Evolutionary conservation across 2,329 filamentous ascomycete genomes (phyloP).

Genomic region (Xylariomycetidae sp.): DNA sequence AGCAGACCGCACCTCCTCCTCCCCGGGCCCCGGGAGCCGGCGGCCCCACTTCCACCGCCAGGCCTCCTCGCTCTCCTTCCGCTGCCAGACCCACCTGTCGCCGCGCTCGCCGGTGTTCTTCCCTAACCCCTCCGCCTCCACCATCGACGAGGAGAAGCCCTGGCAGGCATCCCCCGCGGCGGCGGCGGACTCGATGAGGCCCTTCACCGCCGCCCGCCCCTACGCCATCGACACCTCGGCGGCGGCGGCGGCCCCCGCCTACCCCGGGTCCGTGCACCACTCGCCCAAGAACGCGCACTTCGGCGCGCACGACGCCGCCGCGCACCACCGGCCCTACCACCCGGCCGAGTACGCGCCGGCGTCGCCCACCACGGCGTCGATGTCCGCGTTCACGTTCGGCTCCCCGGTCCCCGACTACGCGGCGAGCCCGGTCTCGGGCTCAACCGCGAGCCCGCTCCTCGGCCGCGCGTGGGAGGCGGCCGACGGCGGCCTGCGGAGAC

Average conservation of each 20-base stretch:
- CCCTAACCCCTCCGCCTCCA: conserved; percentile 10
- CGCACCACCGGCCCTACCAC: conserved; percentile 25
- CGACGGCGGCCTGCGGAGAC: conserved; percentile 5
- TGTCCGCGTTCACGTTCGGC: conserved; percentile 8
- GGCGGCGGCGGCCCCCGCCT: neutral
- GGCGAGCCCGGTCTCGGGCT: conserved; percentile 21
- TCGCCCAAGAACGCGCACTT: too few relatives aligned
- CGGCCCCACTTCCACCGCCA: conserved; percentile 26
- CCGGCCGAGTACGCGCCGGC: conserved; percentile 23
- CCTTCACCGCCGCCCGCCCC: neutral
- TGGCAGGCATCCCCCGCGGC: conserved; percentile 1
- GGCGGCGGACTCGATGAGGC: too few relatives aligned
- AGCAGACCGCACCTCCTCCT: conserved; percentile 11
- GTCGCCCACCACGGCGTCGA: conserved; percentile 12
- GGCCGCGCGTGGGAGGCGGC: conserved; percentile 21
- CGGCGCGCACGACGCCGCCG: conserved; percentile 25
- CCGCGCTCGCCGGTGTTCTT: conserved; percentile 34
- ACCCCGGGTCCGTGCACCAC: too few relatives aligned
- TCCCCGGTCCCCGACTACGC: conserved; percentile 9
- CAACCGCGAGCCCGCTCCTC: conserved; percentile 24
- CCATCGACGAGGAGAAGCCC: conserved; percentile 25
- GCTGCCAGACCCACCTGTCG: conserved; percentile 41
- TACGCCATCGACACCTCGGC: neutral
- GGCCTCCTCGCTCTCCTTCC: conserved; percentile 44
- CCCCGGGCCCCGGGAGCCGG: neutral